A percentile compares a stretch with the other conserved stretches of the same genome.
Evolutionary conservation across 768 basidiomycete species (phyloP).

Genomic region (Phaeolepiota aurea): DNA sequence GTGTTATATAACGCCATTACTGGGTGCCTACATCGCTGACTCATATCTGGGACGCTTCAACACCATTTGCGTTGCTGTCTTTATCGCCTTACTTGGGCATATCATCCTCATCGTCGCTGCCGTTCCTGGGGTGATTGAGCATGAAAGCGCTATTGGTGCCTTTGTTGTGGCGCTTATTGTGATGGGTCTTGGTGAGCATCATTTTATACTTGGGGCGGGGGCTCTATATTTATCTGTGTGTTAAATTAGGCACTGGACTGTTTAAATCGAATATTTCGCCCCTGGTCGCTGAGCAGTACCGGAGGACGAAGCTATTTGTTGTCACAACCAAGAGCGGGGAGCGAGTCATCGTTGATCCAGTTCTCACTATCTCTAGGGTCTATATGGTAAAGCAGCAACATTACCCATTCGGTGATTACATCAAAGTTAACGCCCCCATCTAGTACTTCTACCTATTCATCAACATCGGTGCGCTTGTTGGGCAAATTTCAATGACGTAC

Average conservation of each 20-base stretch:
- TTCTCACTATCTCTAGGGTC: conserved; percentile 56
- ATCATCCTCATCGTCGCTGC: conserved; percentile 59
- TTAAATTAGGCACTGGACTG: conserved; percentile 44
- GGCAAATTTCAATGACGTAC: conserved; percentile 64
- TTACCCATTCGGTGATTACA: too few relatives aligned
- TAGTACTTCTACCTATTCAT: conserved; percentile 35
- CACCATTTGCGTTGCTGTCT: conserved; percentile 56
- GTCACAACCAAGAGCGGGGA: conserved; percentile 45
- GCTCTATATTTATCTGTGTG: neutral
- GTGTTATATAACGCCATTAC: conserved; percentile 58
- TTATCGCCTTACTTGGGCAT: conserved; percentile 54
- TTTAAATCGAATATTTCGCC: conserved; percentile 79
- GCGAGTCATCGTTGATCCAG: conserved; percentile 69
- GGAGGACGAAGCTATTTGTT: conserved; percentile 44
- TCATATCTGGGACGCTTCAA: conserved; percentile 68
- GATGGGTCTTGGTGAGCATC: conserved; percentile 37
- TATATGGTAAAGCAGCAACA: conserved; percentile 78
- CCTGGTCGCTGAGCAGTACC: conserved; percentile 72
- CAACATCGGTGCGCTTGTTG: conserved; percentile 63
- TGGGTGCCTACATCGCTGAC: conserved; percentile 70
- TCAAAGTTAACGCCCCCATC: neutral
- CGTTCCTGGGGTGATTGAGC: conserved; percentile 57
- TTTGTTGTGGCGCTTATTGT: conserved; percentile 56
- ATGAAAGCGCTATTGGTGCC: conserved; percentile 36
- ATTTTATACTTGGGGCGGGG: too few relatives aligned